These are phyloP conservation scores for Anisodus acutangulus DNA, from an alignment of 257 asterid species.

Conservation along the genomic window DNA sequence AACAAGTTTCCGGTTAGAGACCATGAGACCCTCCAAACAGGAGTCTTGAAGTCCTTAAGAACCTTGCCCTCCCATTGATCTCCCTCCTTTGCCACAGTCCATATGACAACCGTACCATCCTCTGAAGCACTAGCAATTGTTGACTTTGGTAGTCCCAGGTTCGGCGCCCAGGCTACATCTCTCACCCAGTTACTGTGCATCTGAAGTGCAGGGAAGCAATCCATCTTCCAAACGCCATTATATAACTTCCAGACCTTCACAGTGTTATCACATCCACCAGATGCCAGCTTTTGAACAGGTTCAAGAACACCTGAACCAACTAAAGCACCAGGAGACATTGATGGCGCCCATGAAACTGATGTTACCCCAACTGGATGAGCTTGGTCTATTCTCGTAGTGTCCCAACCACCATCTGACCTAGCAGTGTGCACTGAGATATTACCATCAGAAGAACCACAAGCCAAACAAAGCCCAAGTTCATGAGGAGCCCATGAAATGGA, in stretches of 20 bases:
- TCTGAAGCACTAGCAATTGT: conserved; percentile 95
- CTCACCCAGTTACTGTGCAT: conserved; percentile 92
- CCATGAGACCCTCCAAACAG: conserved; percentile 99
- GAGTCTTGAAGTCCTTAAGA: conserved; percentile 73
- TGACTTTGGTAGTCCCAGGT: conserved; percentile 91
- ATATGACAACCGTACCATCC: conserved; percentile 87
- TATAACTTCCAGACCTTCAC: conserved; percentile 89
- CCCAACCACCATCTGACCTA: conserved; percentile 84
- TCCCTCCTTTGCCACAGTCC: conserved; percentile 85
- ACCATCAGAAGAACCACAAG: conserved; percentile 95
- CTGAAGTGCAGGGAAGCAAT: conserved; percentile 87
- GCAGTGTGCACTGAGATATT: conserved; percentile 70
- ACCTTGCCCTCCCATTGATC: conserved; percentile 89
- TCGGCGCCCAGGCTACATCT: conserved; percentile 98
- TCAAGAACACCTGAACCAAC: conserved; percentile 68
- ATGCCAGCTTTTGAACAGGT: conserved; percentile 84
- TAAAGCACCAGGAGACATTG: conserved; percentile 79
- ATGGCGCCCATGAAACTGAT: conserved; percentile 95
- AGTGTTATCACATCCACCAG: conserved; percentile 92
- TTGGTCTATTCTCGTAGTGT: conserved; percentile 77
- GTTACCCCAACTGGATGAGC: conserved; percentile 98
- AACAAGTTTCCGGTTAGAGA: conserved; percentile 84
- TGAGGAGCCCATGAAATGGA: conserved; percentile 96
- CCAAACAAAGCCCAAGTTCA: conserved; percentile 85
- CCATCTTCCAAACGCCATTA: conserved; percentile 87